Evolutionary conservation across 2,329 filamentous ascomycete species (phyloP).

Genomic region (Mycosphaerella sp.): DNA sequence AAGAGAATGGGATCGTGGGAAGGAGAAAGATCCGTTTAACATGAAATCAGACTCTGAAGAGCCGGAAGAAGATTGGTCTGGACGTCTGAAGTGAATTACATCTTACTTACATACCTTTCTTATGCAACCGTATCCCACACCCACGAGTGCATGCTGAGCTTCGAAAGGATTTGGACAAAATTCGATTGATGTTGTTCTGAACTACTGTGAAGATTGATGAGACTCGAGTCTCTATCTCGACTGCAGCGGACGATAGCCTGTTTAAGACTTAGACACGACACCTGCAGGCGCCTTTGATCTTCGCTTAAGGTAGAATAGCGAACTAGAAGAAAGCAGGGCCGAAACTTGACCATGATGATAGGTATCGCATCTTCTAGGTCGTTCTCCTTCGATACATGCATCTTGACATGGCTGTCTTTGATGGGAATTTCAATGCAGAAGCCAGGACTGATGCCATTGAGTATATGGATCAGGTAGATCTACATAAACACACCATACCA

Average conservation of each 20-base stretch:
- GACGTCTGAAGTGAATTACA: background rate
- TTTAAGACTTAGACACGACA: background rate
- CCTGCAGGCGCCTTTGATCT: background rate
- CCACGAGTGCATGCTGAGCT: too few relatives aligned
- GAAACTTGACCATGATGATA: conserved; percentile 5
- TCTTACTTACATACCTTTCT: background rate
- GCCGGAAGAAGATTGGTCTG: background rate
- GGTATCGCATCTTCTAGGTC: too few relatives aligned
- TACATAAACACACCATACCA: too few relatives aligned
- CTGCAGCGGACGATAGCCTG: background rate
- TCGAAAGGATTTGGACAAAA: too few relatives aligned
- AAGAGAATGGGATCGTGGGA: conserved; percentile 63
- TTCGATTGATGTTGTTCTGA: too few relatives aligned
- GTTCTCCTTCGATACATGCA: too few relatives aligned
- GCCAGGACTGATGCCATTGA: background rate
- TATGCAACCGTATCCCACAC: too few relatives aligned
- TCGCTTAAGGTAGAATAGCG: background rate
- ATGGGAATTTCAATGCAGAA: too few relatives aligned
- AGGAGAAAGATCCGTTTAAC: conserved; percentile 33
- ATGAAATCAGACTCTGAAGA: background rate
- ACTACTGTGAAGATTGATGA: too few relatives aligned
- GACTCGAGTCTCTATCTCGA: too few relatives aligned
- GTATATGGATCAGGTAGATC: too few relatives aligned
- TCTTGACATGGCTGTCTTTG: too few relatives aligned
- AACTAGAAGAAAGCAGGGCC: conserved; percentile 1